These are phyloP conservation scores for Microcera coccophila DNA, from an alignment of 2,329 filamentous ascomycete genomes.

Conservation along the genomic window DNA sequence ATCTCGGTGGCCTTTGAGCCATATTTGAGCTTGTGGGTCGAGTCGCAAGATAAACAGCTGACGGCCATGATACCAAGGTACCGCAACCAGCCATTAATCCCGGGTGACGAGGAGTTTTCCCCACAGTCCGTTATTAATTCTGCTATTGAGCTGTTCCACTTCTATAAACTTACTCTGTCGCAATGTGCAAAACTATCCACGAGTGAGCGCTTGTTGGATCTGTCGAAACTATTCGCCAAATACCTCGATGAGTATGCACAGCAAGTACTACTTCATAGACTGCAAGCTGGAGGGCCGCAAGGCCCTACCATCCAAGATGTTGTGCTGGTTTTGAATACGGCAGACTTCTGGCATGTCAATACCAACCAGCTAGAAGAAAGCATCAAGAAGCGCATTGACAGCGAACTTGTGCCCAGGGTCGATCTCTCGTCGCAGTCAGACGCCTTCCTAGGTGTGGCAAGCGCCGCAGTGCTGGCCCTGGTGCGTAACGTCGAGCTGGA, in stretches of 20 bases:
- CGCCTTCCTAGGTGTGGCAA: constrained; percentile 91
- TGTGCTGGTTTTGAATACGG: constrained; percentile 87
- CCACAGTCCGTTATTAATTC: constrained; percentile 85
- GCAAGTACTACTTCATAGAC: constrained; percentile 75
- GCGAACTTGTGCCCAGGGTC: constrained; percentile 68
- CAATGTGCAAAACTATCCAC: constrained; percentile 97
- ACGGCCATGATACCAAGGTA: constrained; percentile 83
- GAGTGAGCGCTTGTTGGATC: constrained; percentile 76
- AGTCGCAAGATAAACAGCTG: constrained; percentile 88
- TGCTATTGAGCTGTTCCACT: constrained; percentile 94
- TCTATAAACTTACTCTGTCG: constrained; percentile 86
- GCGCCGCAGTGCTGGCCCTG: constrained; percentile 76
- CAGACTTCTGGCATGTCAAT: constrained; percentile 94
- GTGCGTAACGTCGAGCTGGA: constrained; percentile 79
- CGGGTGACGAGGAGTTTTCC: constrained; percentile 87
- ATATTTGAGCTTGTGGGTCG: constrained; percentile 94
- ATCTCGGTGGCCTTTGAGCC: constrained; percentile 97
- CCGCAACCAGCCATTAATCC: constrained; percentile 73
- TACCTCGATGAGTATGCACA: constrained; percentile 96
- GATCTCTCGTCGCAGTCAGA: constrained; percentile 92
- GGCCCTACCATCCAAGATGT: constrained; percentile 65
- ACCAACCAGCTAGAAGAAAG: constrained; percentile 92
- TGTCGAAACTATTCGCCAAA: constrained; percentile 81
- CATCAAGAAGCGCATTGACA: constrained; percentile 85
- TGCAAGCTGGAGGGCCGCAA: constrained; percentile 54